These are phyloP conservation scores for Solanum clarkiae DNA, from an alignment of 257 asterid species.

Conservation along the genomic window DNA sequence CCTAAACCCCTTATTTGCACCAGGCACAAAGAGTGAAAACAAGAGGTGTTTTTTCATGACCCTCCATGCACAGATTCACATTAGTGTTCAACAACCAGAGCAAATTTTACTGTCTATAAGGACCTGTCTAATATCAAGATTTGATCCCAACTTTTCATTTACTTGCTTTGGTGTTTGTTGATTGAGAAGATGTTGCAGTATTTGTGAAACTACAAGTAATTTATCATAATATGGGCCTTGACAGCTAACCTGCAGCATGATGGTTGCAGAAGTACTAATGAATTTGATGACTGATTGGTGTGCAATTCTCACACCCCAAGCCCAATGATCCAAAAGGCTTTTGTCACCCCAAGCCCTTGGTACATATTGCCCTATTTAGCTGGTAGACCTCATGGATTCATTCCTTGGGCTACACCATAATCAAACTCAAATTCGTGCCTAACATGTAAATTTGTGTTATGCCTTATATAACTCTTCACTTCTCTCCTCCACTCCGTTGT, in stretches of 20 bases:
- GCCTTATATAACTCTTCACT: neutral
- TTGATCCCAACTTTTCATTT: neutral
- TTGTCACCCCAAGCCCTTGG: neutral
- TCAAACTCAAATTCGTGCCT: neutral
- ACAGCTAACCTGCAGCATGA: neutral
- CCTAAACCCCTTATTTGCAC: neutral
- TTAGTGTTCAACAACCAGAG: neutral
- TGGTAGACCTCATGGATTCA: neutral
- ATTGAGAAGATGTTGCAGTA: neutral
- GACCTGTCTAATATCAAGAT: neutral
- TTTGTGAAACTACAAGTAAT: neutral
- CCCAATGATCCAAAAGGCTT: neutral
- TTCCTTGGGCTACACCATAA: neutral
- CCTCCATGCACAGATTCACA: neutral
- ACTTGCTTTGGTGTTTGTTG: neutral
- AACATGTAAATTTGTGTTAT: neutral
- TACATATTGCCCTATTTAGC: neutral
- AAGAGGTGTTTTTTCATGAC: neutral
- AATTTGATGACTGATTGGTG: neutral
- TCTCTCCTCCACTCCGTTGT: neutral
- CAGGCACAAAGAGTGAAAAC: neutral
- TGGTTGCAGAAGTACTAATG: neutral
- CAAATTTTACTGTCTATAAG: neutral
- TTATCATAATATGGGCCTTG: neutral
- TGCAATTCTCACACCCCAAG: neutral